phyloP scores from a whole-genome alignment of 306 rosid genomes.

The Geum urbanum region DNA sequence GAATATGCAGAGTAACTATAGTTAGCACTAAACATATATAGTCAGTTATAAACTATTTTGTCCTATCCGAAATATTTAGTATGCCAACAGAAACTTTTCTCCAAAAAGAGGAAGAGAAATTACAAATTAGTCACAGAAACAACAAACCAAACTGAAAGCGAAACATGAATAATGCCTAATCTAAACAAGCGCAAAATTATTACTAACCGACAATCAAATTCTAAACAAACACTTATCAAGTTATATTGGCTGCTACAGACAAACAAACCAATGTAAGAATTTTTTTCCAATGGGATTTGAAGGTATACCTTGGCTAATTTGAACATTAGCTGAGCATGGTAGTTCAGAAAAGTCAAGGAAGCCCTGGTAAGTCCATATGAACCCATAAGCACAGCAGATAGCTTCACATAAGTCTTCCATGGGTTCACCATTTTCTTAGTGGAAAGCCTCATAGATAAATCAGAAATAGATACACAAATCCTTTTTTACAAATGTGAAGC shows the following conservation, averaged over 20 bases:
- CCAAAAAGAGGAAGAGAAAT: background rate
- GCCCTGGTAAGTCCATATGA: constrained; percentile 98
- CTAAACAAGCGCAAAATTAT: no score
- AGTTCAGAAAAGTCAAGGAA: constrained; percentile 88
- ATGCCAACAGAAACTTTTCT: background rate
- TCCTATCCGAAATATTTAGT: background rate
- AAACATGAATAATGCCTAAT: background rate
- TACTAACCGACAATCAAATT: background rate
- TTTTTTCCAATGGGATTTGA: background rate
- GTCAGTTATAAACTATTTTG: background rate
- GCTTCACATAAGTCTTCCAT: constrained; percentile 96
- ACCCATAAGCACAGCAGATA: constrained; percentile 90
- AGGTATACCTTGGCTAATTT: constrained; percentile 80
- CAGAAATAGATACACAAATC: constrained; percentile 81
- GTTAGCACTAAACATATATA: background rate
- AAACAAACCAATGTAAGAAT: background rate
- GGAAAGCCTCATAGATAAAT: constrained; percentile 87
- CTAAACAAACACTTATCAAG: constrained; percentile 9
- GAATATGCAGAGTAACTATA: background rate
- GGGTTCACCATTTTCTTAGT: constrained; percentile 98
- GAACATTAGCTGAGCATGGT: constrained; percentile 99
- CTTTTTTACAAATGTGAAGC: constrained; percentile 96
- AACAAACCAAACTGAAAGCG: background rate
- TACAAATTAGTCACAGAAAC: background rate
- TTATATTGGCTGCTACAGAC: constrained; percentile 9